Percentiles rank a stretch among this genome's conserved stretches.
phyloP scores from a whole-genome alignment of 192 early-diverging fungal genomes.

The Coemansia sp. region DNA sequence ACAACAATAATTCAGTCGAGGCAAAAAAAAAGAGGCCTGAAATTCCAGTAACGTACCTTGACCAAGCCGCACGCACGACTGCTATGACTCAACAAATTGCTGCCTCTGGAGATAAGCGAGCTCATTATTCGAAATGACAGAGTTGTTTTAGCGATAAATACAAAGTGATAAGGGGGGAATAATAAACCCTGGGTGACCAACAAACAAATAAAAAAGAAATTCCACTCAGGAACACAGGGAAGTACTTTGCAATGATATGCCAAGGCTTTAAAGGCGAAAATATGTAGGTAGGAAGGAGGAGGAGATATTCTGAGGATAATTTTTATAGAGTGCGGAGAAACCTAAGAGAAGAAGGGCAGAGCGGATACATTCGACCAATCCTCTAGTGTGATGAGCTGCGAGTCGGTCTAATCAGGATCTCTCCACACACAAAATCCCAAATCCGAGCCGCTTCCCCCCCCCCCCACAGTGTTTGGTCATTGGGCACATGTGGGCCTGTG shows the following conservation, averaged over 20 bases:
- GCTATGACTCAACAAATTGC: not conserved
- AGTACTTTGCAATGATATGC: not conserved
- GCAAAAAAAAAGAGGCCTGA: not conserved
- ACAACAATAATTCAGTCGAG: not conserved
- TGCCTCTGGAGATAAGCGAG: constrained; percentile 2
- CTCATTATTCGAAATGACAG: constrained; percentile 7
- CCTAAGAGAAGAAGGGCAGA: not conserved
- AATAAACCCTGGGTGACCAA: not conserved
- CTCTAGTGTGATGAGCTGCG: not conserved
- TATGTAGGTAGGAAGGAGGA: not conserved
- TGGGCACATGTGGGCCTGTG: not conserved
- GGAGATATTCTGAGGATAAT: not conserved
- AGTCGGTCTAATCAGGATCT: not conserved
- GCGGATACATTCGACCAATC: not conserved
- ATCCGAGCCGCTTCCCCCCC: not conserved
- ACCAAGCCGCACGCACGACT: not conserved
- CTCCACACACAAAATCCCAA: not conserved
- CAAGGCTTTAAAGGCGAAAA: not conserved
- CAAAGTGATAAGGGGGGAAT: not conserved
- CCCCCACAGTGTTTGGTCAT: not conserved
- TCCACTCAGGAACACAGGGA: not conserved
- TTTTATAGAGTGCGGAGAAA: not conserved
- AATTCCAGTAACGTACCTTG: not conserved
- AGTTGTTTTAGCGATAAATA: not conserved
- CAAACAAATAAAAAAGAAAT: not conserved